A percentile compares a stretch with the other conserved stretches of the same genome.
Conservation (phyloP, 164 flowering plant species). For the Aristolochia fimbriata region DNA sequence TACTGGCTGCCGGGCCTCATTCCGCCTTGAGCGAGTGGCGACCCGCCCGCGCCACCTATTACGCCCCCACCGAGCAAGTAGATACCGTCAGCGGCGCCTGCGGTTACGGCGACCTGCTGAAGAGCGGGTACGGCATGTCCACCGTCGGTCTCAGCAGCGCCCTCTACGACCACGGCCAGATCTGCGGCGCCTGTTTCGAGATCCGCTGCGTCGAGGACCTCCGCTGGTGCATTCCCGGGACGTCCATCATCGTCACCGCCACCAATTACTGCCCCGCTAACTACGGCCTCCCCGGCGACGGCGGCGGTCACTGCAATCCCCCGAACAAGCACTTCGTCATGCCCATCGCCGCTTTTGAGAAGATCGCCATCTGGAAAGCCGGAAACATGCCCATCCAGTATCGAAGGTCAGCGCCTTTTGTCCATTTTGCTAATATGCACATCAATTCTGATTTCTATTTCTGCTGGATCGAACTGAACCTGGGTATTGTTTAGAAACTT, state of each 20-base stretch:
- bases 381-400: constrained; percentile 89
- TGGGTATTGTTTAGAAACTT: no score
- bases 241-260: constrained; percentile 79
- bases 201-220: constrained; percentile 77
- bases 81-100: constrained; percentile 82
- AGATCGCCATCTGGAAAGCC: constrained; percentile 95
- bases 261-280: constrained; percentile 95
- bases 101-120: constrained; percentile 70
- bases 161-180: constrained; percentile 64
- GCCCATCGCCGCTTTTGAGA: constrained; percentile 89
- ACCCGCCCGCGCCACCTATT: constrained; percentile 79
- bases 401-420: constrained; percentile 37
- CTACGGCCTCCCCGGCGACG: constrained; percentile 51
- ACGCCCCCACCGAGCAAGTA: constrained; percentile 63
- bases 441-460: no score
- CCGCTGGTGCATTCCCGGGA: constrained; percentile 83
- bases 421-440: not conserved
- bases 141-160: constrained; percentile 67
- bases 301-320: constrained; percentile 78
- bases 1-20: constrained; percentile 6
- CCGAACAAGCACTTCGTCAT: constrained; percentile 80
- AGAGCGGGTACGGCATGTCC: constrained; percentile 69
- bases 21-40: constrained; percentile 43
- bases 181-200: constrained; percentile 92
- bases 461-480: no score